These are phyloP conservation scores for Exophiala calicioides DNA, from an alignment of 2,329 filamentous ascomycete species.

Conservation along the genomic window DNA sequence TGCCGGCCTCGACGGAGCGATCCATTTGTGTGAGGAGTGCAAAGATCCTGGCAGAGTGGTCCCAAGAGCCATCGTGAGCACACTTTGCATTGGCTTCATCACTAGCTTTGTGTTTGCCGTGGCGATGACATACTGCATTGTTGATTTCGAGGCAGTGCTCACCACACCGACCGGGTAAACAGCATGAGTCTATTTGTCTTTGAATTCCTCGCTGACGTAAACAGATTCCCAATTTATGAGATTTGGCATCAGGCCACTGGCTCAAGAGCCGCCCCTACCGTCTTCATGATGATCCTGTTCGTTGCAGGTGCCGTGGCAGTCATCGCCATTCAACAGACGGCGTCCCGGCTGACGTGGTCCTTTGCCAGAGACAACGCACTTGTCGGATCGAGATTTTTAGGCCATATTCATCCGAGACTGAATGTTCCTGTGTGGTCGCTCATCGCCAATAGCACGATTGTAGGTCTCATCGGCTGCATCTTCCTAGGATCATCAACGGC, in stretches of 20 bases:
- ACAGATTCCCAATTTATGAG: conserved; percentile 19
- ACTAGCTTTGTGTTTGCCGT: conserved; percentile 29
- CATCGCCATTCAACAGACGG: conserved; percentile 5
- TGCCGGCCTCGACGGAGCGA: conserved; percentile 39
- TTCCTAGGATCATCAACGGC: conserved; percentile 10
- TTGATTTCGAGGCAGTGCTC: conserved; percentile 20
- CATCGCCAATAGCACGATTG: conserved; percentile 22
- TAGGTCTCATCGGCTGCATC: conserved; percentile 25
- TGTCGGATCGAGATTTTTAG: conserved; percentile 16
- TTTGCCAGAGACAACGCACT: conserved; percentile 33
- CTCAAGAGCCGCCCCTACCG: conserved; percentile 21
- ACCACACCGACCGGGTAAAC: conserved; percentile 3
- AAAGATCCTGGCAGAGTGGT: conserved; percentile 34
- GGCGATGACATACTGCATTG: conserved; percentile 22
- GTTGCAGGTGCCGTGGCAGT: conserved; percentile 1
- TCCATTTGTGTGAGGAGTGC: conserved; percentile 44
- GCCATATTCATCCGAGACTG: conserved; percentile 18
- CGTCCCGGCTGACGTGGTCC: conserved; percentile 34
- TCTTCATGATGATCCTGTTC: conserved; percentile 16
- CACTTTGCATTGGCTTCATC: conserved; percentile 38
- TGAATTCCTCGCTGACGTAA: not conserved
- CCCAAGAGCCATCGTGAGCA: conserved; percentile 37
- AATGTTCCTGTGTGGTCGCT: conserved; percentile 31
- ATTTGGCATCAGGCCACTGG: conserved; percentile 22
- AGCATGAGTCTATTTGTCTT: too few relatives aligned